A percentile compares a stretch with the other conserved stretches of the same genome.
Conservation (phyloP, 495 filamentous ascomycete species). For the Copromyces sp. region DNA sequence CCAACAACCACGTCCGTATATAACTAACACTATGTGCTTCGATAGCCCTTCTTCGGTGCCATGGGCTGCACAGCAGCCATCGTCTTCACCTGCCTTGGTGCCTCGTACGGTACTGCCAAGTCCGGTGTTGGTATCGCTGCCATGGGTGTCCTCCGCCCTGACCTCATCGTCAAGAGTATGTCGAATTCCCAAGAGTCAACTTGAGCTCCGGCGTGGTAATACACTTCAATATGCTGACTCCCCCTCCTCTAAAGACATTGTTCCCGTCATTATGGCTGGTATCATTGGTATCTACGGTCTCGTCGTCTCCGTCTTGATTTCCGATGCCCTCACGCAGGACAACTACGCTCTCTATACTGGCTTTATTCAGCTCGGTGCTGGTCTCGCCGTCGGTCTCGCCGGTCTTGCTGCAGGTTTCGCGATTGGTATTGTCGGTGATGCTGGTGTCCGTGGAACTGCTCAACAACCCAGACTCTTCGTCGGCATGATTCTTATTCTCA, state of each 20-base stretch:
- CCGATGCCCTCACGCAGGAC: conserved; percentile 75
- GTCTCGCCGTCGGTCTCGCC: conserved; percentile 89
- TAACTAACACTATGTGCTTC: conserved; percentile 1
- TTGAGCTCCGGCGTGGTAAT: background rate
- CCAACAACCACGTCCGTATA: background rate
- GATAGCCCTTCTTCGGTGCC: conserved; percentile 95
- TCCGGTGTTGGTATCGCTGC: conserved; percentile 96
- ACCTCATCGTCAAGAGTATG: conserved; percentile 98
- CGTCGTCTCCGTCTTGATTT: conserved; percentile 96
- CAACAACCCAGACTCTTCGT: conserved; percentile 97
- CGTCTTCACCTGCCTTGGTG: conserved; percentile 97
- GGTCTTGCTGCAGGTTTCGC: conserved; percentile 98
- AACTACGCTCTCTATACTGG: conserved; percentile 74
- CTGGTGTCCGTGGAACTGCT: conserved; percentile 95
- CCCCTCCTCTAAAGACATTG: conserved; percentile 59
- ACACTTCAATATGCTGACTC: conserved; percentile 11
- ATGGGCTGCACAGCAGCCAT: conserved; percentile 98
- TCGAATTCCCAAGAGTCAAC: conserved; percentile 23
- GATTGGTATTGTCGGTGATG: conserved; percentile 98
- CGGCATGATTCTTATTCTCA: conserved; percentile 99
- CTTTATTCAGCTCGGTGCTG: conserved; percentile 96
- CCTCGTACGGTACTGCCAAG: conserved; percentile 98
- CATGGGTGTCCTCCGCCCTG: conserved; percentile 95
- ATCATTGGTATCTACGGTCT: conserved; percentile 99
- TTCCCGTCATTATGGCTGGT: conserved; percentile 99